These are phyloP conservation scores for Clathrus columnatus DNA, from an alignment of 768 basidiomycete species.

Conservation along the genomic window DNA sequence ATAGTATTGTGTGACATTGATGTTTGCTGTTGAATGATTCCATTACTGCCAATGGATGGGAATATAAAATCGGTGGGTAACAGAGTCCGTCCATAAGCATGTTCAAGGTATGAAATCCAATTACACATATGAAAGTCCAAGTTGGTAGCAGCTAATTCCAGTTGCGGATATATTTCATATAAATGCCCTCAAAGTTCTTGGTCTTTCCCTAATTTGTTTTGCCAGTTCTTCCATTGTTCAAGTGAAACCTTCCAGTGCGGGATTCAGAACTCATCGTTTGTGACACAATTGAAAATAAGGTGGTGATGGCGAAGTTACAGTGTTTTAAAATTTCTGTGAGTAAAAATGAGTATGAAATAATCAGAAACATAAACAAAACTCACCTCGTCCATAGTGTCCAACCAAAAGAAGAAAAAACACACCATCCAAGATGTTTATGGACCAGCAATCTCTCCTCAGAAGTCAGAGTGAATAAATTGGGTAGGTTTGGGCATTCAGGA, in stretches of 20 bases:
- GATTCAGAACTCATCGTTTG: neutral
- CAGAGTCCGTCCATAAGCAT: constrained; percentile 17
- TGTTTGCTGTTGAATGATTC: constrained; percentile 17
- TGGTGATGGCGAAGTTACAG: neutral
- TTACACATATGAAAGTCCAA: constrained; percentile 11
- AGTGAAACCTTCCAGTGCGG: constrained; percentile 19
- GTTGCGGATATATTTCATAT: constrained; percentile 28
- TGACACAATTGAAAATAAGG: neutral
- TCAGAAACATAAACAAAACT: neutral
- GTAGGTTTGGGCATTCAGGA: neutral
- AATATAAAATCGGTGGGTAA: constrained; percentile 25
- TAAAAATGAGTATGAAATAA: neutral
- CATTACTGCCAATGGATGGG: constrained; percentile 22
- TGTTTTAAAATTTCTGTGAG: constrained; percentile 1
- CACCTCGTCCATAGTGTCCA: constrained; percentile 27
- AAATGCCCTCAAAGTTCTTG: constrained; percentile 14
- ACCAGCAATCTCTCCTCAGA: neutral
- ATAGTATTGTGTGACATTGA: constrained; percentile 22
- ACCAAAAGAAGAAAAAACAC: constrained; percentile 21
- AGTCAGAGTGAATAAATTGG: neutral
- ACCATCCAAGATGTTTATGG: neutral
- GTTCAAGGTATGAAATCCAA: neutral
- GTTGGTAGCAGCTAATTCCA: constrained; percentile 23
- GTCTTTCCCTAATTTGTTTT: constrained; percentile 19
- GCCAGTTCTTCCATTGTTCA: constrained; percentile 19